Conservation (phyloP, 345 rosid species). For the Sonneratia caseolaris region DNA sequence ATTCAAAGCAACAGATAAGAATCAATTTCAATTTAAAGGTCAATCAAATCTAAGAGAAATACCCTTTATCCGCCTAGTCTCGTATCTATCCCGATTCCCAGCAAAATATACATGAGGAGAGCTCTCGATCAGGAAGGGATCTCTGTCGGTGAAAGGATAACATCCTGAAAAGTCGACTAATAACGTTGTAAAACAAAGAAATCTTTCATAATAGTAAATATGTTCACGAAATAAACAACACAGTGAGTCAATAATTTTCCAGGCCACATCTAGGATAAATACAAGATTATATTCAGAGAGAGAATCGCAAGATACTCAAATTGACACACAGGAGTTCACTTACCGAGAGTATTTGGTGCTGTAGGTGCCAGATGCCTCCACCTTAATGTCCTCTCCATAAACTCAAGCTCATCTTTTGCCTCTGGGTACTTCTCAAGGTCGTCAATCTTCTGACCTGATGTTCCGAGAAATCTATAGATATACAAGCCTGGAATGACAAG, state of each 20-base stretch:
- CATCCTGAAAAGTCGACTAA: constrained; percentile 42
- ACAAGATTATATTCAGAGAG: not conserved
- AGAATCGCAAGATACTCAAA: not conserved
- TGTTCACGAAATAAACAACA: not conserved
- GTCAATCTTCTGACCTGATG: constrained; percentile 96
- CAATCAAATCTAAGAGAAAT: not conserved
- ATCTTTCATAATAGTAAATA: not conserved
- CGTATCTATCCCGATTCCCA: constrained; percentile 77
- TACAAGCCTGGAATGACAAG: constrained; percentile 7
- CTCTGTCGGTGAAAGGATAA: constrained; percentile 89
- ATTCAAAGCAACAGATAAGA: not conserved
- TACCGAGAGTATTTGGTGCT: constrained; percentile 94
- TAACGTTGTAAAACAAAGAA: not conserved
- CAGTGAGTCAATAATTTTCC: not conserved
- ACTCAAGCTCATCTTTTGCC: constrained; percentile 69
- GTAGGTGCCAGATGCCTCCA: constrained; percentile 99
- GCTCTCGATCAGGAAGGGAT: constrained; percentile 84
- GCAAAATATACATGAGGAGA: constrained; percentile 93
- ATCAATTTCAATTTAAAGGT: not conserved
- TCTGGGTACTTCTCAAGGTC: constrained; percentile 89
- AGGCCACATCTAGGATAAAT: not conserved
- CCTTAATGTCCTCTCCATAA: constrained; percentile 78
- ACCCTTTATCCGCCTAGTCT: constrained; percentile 55
- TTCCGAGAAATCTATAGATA: constrained; percentile 78
- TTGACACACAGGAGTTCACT: not conserved